phyloP scores from a whole-genome alignment of 768 basidiomycete species.

The Suillus weaverae region DNA sequence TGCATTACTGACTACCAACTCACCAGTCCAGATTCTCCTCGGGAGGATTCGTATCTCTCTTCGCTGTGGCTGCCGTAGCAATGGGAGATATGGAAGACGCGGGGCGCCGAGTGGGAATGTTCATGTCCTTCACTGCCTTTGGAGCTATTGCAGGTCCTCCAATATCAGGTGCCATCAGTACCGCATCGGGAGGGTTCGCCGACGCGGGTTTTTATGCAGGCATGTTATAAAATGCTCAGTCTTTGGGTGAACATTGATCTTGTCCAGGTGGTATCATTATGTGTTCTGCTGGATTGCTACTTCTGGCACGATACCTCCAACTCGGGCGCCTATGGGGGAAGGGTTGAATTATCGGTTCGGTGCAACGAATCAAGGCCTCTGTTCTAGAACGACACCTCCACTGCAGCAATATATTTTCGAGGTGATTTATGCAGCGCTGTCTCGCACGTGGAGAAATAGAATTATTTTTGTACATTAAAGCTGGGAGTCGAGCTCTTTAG shows the following conservation, averaged over 20 bases:
- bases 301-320: constrained; percentile 41
- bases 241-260: background rate
- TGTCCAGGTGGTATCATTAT: constrained; percentile 39
- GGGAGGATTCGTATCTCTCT: constrained; percentile 60
- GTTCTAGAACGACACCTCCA: background rate
- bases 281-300: constrained; percentile 41
- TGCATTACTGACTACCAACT: background rate
- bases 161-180: constrained; percentile 68
- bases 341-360: constrained; percentile 27
- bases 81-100: constrained; percentile 63
- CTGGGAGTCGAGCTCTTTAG: background rate
- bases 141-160: constrained; percentile 71
- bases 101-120: constrained; percentile 66
- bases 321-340: constrained; percentile 42
- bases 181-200: constrained; percentile 46
- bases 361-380: background rate
- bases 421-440: background rate
- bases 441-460: background rate
- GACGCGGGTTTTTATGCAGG: constrained; percentile 43
- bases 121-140: constrained; percentile 56
- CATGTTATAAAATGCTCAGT: constrained; percentile 9
- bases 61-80: constrained; percentile 56
- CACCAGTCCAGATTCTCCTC: constrained; percentile 48
- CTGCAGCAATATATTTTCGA: background rate
- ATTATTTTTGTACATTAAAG: background rate